Base-by-base conservation (phyloP, 2,329 filamentous ascomycete species). In the Aspergillus aculeatinus region DNA sequence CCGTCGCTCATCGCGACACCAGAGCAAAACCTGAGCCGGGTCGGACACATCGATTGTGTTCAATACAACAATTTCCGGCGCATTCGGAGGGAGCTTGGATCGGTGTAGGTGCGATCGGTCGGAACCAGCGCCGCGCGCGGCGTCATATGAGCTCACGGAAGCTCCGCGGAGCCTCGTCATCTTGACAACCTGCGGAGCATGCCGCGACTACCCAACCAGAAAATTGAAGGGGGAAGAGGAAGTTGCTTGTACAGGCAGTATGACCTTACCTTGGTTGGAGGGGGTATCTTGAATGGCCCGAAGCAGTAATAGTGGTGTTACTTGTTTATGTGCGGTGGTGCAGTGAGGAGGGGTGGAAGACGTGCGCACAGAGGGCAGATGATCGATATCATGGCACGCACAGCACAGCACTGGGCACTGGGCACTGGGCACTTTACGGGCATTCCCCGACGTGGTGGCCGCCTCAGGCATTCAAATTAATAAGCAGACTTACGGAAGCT, bases 161-260 rank as follows among this genome's bases (percentile, higher is more conserved):
- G 70, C 73, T 72, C 75, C 77, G 66, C 73, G 74, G 69, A 77
- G 71, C 69, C 76, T 76, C 55, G 75, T 78, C 77, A 78, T 79
- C 49, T 68, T 76, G 57, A 63, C 39, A 58, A 48, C 51, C 51
- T 11, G 56, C 35, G 62, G 65, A 60, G 63, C 74, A 76, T 76
- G 55, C 64, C 71, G 69, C 39, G 55, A 53, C 35, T 23, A 55
- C 23, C 48, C 39, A 31, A 23, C 23, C 19, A 48, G 42, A 63
- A 14, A 6, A 16, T 14, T 44, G 6, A 31, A 53, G 50, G 14
- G 14, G 16, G 29, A n/a, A 29, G 29, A 35, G 50, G 11, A 35
- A 16, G 25, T 29, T 33, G 50, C 39, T 44, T 44, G 12, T 44
- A 19, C 14, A 44, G 3, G 16, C 5, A n/a, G 16, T 44, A 44